Evolutionary conservation across 208 protist species (phyloP).

Genomic region (Trypanosoma platydactyli): DNA sequence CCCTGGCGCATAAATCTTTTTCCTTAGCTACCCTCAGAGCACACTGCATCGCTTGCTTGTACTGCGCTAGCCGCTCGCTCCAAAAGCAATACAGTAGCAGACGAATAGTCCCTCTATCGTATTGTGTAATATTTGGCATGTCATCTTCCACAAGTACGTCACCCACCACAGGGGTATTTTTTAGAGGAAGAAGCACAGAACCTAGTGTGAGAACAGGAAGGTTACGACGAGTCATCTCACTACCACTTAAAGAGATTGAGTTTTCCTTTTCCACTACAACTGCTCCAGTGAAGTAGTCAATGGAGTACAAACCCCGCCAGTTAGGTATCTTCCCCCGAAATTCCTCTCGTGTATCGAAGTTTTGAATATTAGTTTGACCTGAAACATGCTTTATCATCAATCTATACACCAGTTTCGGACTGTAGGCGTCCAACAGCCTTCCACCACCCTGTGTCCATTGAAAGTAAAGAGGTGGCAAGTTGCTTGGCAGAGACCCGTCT

Average conservation of each 20-base stretch:
- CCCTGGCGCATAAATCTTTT: not conserved
- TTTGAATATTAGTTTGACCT: constrained; percentile 22
- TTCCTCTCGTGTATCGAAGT: constrained; percentile 27
- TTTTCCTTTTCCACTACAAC: not conserved
- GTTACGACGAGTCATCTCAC: constrained; percentile 27
- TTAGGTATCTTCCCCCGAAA: constrained; percentile 38
- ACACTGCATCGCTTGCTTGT: constrained; percentile 44
- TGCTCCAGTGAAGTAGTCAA: constrained; percentile 48
- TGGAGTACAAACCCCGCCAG: constrained; percentile 45
- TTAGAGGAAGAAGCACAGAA: constrained; percentile 61
- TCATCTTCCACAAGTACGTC: constrained; percentile 17
- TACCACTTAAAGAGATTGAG: constrained; percentile 12
- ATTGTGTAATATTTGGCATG: constrained; percentile 45
- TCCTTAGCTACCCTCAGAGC: not conserved
- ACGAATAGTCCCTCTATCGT: constrained; percentile 65
- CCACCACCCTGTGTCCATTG: constrained; percentile 42
- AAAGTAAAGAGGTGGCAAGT: constrained; percentile 33
- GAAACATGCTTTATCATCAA: constrained; percentile 38
- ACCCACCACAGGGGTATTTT: constrained; percentile 17
- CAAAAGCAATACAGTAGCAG: constrained; percentile 79
- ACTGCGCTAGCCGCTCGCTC: constrained; percentile 57
- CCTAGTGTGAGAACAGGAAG: constrained; percentile 75
- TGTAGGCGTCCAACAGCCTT: constrained; percentile 44
- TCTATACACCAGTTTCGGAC: constrained; percentile 36
- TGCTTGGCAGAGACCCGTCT: constrained; percentile 11